These are phyloP conservation scores for Tylopilus felleus DNA, from an alignment of 768 basidiomycete species.

Conservation along the genomic window DNA sequence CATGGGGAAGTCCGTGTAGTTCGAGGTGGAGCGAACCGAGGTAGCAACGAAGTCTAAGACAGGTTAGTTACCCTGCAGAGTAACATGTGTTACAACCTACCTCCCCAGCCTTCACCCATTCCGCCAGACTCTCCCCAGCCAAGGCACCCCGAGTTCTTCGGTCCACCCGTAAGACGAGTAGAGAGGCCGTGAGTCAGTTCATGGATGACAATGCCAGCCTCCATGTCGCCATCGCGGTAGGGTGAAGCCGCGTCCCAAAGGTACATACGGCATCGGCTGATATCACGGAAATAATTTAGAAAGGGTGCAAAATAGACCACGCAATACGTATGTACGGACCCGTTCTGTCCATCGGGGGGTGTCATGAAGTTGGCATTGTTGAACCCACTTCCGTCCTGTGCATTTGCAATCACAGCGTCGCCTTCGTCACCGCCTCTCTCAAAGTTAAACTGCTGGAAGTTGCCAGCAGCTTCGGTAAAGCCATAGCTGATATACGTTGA, in stretches of 20 bases:
- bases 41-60: conserved; percentile 78
- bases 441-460: conserved; percentile 99
- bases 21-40: conserved; percentile 68
- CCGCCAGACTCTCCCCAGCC: conserved; percentile 96
- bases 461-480: conserved; percentile 87
- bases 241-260: conserved; percentile 90
- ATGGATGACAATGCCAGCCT: conserved; percentile 96
- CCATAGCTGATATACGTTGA: conserved; percentile 59
- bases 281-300: not conserved
- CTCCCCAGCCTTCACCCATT: conserved; percentile 98
- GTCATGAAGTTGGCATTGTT: conserved; percentile 94
- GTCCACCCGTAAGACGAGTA: conserved; percentile 93
- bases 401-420: conserved; percentile 92
- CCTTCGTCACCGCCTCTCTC: conserved; percentile 82
- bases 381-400: conserved; percentile 92
- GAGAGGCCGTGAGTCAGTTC: conserved; percentile 87
- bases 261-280: conserved; percentile 86
- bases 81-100: conserved; percentile 28
- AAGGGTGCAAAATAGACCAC: not conserved
- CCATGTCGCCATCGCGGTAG: conserved; percentile 92
- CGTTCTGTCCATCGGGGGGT: conserved; percentile 79
- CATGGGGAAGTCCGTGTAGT: conserved; percentile 83
- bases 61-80: not conserved
- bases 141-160: conserved; percentile 87
- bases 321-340: conserved; percentile 29